Percentiles rank a stretch among this genome's conserved stretches.
Conservation (phyloP, 768 basidiomycete species). For the Suillus ampliporus region DNA sequence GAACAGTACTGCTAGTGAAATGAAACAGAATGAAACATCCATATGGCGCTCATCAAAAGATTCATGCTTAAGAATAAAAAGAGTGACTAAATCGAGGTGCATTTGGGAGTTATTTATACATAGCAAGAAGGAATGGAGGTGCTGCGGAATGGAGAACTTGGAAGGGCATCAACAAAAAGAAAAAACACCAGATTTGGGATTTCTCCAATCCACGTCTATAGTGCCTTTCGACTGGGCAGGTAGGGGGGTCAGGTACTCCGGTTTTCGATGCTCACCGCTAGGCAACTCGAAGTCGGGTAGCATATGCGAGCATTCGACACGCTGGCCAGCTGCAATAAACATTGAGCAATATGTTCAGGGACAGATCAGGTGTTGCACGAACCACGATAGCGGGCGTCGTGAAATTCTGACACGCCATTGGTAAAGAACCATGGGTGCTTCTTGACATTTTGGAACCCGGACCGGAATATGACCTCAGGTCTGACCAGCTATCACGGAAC, state of each 20-base stretch:
- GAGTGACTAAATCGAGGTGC: neutral
- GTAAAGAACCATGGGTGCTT: conserved; percentile 11
- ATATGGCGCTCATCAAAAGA: neutral
- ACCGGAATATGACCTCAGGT: neutral
- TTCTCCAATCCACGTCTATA: neutral
- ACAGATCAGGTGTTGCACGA: neutral
- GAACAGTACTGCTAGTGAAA: neutral
- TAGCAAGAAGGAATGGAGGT: neutral
- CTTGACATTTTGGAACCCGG: neutral
- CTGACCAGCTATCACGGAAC: neutral
- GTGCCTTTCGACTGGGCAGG: neutral
- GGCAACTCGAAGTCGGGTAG: neutral
- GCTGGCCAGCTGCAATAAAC: conserved; percentile 4
- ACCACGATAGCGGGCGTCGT: conserved; percentile 26
- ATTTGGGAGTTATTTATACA: neutral
- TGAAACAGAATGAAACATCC: conserved; percentile 2
- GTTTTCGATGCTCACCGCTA: too few species aligned
- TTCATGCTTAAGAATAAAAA: too few species aligned
- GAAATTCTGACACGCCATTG: conserved; percentile 29
- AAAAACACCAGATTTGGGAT: conserved; percentile 6
- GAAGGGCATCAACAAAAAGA: neutral
- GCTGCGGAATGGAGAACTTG: neutral
- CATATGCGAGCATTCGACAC: neutral
- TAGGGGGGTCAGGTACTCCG: neutral
- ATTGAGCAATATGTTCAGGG: neutral